Evolutionary conservation across 345 rosid species (phyloP).

Genomic region (Lepidium didymum): DNA sequence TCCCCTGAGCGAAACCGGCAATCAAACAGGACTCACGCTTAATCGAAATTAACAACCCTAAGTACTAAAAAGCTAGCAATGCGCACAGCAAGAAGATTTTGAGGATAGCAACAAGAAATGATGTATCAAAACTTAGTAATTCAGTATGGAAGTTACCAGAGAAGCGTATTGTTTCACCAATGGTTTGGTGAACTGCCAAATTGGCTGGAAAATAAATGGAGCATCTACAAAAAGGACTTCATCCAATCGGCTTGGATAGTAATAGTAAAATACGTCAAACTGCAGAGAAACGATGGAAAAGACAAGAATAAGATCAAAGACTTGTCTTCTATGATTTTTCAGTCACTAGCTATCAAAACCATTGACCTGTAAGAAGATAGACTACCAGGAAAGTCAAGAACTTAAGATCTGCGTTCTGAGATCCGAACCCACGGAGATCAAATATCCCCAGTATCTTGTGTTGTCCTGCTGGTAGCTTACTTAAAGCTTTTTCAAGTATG

Average conservation of each 20-base stretch:
- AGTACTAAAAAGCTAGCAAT: not conserved
- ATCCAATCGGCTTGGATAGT: slow-evolving; percentile 80
- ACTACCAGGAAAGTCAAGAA: slow-evolving; percentile 77
- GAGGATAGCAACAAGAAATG: not conserved
- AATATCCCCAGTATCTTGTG: slow-evolving; percentile 64
- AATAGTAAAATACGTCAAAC: slow-evolving; percentile 85
- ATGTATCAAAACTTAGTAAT: not conserved
- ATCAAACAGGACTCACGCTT: not conserved
- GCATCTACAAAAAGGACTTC: slow-evolving; percentile 91
- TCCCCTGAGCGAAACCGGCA: not conserved
- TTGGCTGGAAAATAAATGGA: slow-evolving; percentile 74
- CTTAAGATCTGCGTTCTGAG: slow-evolving; percentile 62
- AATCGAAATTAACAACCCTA: not conserved
- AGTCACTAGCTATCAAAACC: slow-evolving; percentile 2
- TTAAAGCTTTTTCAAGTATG: slow-evolving; percentile 70
- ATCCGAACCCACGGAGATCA: slow-evolving; percentile 72
- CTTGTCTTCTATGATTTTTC: not conserved
- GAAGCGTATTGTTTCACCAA: slow-evolving; percentile 67
- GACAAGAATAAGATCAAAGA: not conserved
- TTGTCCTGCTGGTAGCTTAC: slow-evolving; percentile 64
- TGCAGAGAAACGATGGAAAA: slow-evolving; percentile 30
- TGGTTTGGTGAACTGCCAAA: slow-evolving; percentile 83
- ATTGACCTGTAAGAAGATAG: not conserved
- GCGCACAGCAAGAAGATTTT: not conserved
- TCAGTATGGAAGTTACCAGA: slow-evolving; percentile 42